Evolutionary conservation across 805 yeast genomes (phyloP).

Genomic region (Nakazawaea anatomiae): DNA sequence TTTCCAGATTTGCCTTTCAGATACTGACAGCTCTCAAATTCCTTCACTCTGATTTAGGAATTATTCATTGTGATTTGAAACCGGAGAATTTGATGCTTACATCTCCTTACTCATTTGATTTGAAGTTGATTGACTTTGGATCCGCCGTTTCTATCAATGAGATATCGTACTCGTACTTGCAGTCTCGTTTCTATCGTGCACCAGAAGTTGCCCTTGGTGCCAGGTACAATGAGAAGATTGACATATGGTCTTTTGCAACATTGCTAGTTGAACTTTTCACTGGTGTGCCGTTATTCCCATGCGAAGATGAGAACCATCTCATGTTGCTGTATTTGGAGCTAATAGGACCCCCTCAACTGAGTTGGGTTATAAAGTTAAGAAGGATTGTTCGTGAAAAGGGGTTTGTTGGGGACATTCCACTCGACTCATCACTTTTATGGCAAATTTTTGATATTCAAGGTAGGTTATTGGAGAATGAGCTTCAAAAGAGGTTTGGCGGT

Average conservation of each 20-base stretch:
- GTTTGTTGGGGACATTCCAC: conserved; percentile 21
- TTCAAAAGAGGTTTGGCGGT: conserved; percentile 13
- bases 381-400: conserved; percentile 30
- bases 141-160: conserved; percentile 45
- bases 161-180: conserved; percentile 43
- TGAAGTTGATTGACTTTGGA: conserved; percentile 82
- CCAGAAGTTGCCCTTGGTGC: conserved; percentile 74
- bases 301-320: conserved; percentile 42
- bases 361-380: conserved; percentile 33
- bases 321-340: conserved; percentile 34
- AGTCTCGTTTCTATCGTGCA: conserved; percentile 70
- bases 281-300: conserved; percentile 45
- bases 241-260: conserved; percentile 94
- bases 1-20: conserved; percentile 45
- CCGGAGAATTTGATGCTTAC: conserved; percentile 75
- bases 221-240: conserved; percentile 47
- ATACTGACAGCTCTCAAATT: conserved; percentile 54
- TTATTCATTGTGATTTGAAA: conserved; percentile 82
- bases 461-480: conserved; percentile 14
- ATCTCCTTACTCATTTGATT: conserved; percentile 33
- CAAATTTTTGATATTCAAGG: conserved; percentile 27
- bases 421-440: conserved; percentile 29
- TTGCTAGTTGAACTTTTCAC: conserved; percentile 81
- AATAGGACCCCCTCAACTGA: conserved; percentile 41
- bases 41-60: conserved; percentile 41